Conservation (phyloP, 768 basidiomycete genomes). For the Plicaturopsis crispa region DNA sequence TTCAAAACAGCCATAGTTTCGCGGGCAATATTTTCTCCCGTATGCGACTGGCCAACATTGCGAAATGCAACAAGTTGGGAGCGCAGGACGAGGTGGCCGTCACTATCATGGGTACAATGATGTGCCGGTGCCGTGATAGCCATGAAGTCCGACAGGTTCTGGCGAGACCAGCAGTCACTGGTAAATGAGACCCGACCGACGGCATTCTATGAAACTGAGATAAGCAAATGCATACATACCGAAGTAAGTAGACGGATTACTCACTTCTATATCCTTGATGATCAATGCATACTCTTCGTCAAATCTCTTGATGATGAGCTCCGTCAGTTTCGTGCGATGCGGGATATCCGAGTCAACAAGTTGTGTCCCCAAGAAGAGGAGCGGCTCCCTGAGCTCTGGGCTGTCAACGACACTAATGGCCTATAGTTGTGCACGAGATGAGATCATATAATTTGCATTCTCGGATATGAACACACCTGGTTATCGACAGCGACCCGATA, state of each 20-base stretch:
- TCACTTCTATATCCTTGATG: conserved; percentile 17
- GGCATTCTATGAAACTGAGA: conserved; percentile 13
- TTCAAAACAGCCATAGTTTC: conserved; percentile 17
- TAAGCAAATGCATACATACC: no score
- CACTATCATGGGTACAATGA: conserved; percentile 8
- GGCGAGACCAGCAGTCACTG: conserved; percentile 12
- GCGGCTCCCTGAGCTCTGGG: conserved; percentile 22
- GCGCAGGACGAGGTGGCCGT: conserved; percentile 13
- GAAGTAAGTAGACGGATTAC: no score
- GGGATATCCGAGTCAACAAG: conserved; percentile 24
- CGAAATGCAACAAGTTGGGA: conserved; percentile 23
- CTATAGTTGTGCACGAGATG: conserved; percentile 12
- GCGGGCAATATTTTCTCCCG: conserved; percentile 17
- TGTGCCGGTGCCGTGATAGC: conserved; percentile 16
- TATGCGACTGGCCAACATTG: conserved; percentile 20
- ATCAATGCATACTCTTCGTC: conserved; percentile 13
- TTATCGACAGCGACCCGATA: conserved; percentile 20
- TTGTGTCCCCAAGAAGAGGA: conserved; percentile 17
- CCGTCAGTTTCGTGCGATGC: conserved; percentile 22
- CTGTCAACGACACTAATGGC: conserved; percentile 29
- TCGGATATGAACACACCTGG: conserved; percentile 18
- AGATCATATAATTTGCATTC: neutral
- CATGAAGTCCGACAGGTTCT: conserved; percentile 10
- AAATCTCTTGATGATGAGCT: conserved; percentile 19
- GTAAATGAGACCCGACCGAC: conserved; percentile 12